Base-by-base conservation (phyloP, 1,284 basidiomycete genomes). In the Marasmius oreades region DNA sequence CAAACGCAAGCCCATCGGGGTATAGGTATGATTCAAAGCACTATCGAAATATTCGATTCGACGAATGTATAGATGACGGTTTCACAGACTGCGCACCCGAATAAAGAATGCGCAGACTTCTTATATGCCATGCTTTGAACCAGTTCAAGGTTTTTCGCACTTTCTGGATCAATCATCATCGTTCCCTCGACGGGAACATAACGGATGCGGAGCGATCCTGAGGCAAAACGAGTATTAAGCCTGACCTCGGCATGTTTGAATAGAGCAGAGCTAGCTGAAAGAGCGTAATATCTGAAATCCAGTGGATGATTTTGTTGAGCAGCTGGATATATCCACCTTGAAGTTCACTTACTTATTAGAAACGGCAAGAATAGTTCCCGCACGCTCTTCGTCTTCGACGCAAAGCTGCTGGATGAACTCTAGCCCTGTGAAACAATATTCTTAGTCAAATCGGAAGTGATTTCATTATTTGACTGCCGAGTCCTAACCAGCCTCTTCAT, bases 91-190 rank as follows among this genome's bases (percentile, higher is more conserved):
- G 28, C 28, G 59, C 68, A 93, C 94, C 91, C 84, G 71, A 90
- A 82, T 44, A 92, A 67, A 11, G 90, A 85, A 73, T 89, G 79
- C 16, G 73, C 65, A 0, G 84, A 87, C 65, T 85, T 90, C 63
- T 80, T 81, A 31, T 74, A 77, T 1, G 83, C 68, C 65, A 83
- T 79, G 67, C 93, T 97, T 12, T 78, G 82, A 3, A 95, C 87
- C 1, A 98, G 77, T 70, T 98, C 95, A 2, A 98, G 78, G 67
- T 95, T 93, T 48, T 81, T 82, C 1, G 86, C 91, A 0, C 90
- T 93, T 56, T 95, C 93, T 0, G 85, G 80, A 67, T 97, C 95
- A 62, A 98, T 91, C 79, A 96, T 82, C 88, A 97, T 92, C 0
- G 92, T 95, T 0, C 93, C 93, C 69, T 85, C 90, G 0, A 92